A percentile compares a stretch with the other conserved stretches of the same genome.
phyloP scores from a whole-genome alignment of 2,329 filamentous ascomycete species.

The Didymosphaeria variabile region DNA sequence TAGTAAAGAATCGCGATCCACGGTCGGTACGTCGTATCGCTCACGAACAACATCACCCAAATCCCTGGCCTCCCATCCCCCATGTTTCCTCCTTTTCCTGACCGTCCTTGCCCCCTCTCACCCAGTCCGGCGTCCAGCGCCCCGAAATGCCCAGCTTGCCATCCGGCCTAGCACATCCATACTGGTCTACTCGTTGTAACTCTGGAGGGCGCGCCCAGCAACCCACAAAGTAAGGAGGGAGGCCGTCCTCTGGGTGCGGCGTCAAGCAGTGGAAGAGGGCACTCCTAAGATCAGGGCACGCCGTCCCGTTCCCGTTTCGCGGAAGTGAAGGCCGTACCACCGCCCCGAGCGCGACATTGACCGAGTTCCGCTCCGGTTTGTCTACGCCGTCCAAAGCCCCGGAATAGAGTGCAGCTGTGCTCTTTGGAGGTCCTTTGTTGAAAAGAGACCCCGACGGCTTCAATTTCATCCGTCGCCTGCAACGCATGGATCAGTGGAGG shows the following conservation, averaged over 20 bases:
- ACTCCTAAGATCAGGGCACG: conserved; percentile 6
- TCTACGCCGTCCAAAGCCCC: conserved; percentile 12
- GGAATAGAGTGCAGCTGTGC: conserved; percentile 14
- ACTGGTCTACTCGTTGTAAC: conserved; percentile 14
- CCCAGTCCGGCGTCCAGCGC: conserved; percentile 13
- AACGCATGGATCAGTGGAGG: not conserved
- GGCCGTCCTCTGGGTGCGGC: conserved; percentile 7
- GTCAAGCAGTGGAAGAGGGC: not conserved
- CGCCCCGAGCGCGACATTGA: conserved; percentile 12
- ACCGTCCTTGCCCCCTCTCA: conserved; percentile 1
- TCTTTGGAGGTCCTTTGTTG: conserved; percentile 7
- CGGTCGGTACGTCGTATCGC: conserved; percentile 4
- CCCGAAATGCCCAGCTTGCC: conserved; percentile 15
- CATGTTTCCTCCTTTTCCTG: conserved; percentile 2
- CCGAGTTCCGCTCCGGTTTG: conserved; percentile 5
- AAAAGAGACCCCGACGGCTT: conserved; percentile 1
- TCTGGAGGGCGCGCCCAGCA: conserved; percentile 12
- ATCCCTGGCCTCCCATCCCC: conserved; percentile 11
- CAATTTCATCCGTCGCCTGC: not conserved
- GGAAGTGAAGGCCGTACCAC: not conserved
- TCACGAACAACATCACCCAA: not conserved
- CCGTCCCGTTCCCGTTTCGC: conserved; percentile 10
- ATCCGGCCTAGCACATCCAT: conserved; percentile 16
- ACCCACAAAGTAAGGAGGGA: conserved; percentile 6
- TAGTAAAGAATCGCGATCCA: not conserved